phyloP scores from a whole-genome alignment of 2,329 filamentous ascomycete species.

The Pestalotiopsis fici region DNA sequence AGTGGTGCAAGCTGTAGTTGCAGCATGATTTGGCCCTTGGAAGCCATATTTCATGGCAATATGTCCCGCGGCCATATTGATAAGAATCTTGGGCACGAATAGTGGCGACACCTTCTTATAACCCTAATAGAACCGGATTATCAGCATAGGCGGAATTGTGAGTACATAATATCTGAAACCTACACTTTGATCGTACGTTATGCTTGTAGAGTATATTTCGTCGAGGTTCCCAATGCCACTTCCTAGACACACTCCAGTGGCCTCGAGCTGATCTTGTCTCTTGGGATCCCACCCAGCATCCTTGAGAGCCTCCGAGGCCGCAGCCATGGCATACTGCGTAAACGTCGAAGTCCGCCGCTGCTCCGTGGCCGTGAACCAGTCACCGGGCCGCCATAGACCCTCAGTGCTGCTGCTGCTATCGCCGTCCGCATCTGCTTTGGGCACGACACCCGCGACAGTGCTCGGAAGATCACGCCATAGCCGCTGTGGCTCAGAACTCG shows the following conservation, averaged over 20 bases:
- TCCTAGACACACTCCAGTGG: conserved; percentile 87
- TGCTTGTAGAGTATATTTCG: conserved; percentile 81
- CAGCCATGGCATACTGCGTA: conserved; percentile 87
- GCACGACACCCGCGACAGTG: conserved; percentile 82
- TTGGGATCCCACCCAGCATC: conserved; percentile 78
- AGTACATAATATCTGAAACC: conserved; percentile 25
- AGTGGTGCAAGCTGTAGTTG: conserved; percentile 93
- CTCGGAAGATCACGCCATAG: conserved; percentile 76
- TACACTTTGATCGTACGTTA: conserved; percentile 75
- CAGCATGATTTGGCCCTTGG: conserved; percentile 87
- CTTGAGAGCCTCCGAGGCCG: conserved; percentile 79
- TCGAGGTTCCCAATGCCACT: conserved; percentile 95
- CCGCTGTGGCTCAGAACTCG: conserved; percentile 53
- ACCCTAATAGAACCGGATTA: conserved; percentile 54
- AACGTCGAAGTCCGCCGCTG: conserved; percentile 86
- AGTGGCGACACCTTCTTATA: conserved; percentile 91
- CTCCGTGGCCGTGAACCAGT: conserved; percentile 56
- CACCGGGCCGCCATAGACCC: conserved; percentile 49
- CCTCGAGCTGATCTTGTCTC: conserved; percentile 64
- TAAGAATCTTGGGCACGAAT: conserved; percentile 90
- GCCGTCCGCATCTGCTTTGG: conserved; percentile 38
- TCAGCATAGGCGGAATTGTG: conserved; percentile 12
- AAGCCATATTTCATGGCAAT: conserved; percentile 92
- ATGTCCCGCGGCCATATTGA: conserved; percentile 93
- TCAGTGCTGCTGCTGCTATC: conserved; percentile 31